Percentiles rank a stretch among this genome's conserved stretches.
Conservation (phyloP, 2,329 filamentous ascomycete genomes). For the Aspergillus clavatus region DNA sequence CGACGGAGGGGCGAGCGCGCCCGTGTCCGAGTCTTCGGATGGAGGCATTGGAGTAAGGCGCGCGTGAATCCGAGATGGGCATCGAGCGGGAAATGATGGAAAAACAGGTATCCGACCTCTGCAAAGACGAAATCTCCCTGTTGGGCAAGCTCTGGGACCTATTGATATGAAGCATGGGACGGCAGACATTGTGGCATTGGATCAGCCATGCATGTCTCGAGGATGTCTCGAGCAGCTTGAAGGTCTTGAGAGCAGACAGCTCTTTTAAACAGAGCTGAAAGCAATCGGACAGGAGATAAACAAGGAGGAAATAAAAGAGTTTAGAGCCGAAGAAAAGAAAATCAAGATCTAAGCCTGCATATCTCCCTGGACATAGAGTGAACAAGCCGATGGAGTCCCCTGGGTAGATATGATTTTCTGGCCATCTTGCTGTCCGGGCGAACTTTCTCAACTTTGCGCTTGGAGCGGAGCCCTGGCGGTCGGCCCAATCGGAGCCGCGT, state of each 20-base stretch:
- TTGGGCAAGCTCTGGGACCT: constrained; percentile 49
- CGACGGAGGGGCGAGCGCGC: constrained; percentile 26
- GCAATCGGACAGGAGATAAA: background rate
- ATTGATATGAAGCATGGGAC: constrained; percentile 61
- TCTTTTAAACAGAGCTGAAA: constrained; percentile 8
- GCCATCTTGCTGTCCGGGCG: background rate
- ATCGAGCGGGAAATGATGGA: constrained; percentile 24
- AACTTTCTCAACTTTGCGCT: constrained; percentile 5
- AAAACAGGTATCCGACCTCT: constrained; percentile 31
- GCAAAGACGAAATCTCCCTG: constrained; percentile 46
- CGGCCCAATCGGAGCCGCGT: constrained; percentile 34
- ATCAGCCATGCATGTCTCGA: constrained; percentile 32
- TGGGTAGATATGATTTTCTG: too few relatives aligned
- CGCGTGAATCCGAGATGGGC: constrained; percentile 22
- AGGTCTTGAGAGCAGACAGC: constrained; percentile 8
- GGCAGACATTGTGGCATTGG: constrained; percentile 54
- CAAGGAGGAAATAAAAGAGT: background rate
- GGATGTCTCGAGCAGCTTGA: constrained; percentile 18
- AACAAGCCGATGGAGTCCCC: too few relatives aligned
- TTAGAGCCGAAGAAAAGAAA: too few relatives aligned
- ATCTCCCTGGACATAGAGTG: too few relatives aligned
- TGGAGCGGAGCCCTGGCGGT: constrained; percentile 27
- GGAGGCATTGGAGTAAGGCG: constrained; percentile 21
- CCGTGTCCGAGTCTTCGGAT: constrained; percentile 26
- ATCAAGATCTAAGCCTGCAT: too few relatives aligned